Conservation (phyloP, 495 filamentous ascomycete genomes). For the Elasticomyces elasticus region DNA sequence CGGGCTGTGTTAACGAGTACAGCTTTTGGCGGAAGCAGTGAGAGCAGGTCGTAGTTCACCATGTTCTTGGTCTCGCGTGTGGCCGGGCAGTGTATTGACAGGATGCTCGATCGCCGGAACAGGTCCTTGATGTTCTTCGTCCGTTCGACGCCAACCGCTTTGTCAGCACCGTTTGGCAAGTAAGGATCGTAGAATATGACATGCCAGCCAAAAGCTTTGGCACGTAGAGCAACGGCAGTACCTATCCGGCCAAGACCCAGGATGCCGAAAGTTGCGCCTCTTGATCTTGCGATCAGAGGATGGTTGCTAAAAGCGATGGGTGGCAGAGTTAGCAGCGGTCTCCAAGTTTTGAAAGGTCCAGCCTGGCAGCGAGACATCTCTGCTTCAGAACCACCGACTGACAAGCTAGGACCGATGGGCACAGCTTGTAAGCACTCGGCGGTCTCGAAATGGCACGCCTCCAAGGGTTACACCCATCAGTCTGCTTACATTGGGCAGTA, state of each 20-base stretch:
- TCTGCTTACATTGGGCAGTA: slow-evolving; percentile 4
- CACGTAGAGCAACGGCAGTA: slow-evolving; percentile 17
- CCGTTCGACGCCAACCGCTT: slow-evolving; percentile 11
- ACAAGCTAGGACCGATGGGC: too few relatives aligned
- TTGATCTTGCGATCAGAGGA: slow-evolving; percentile 12
- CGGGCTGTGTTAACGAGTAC: slow-evolving; percentile 20
- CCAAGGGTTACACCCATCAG: too few relatives aligned
- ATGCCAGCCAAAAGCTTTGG: slow-evolving; percentile 18
- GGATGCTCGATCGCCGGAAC: slow-evolving; percentile 15
- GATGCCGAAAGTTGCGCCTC: slow-evolving; percentile 14
- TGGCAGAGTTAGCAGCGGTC: too few relatives aligned
- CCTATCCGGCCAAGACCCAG: slow-evolving; percentile 20
- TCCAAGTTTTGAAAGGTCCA: too few relatives aligned
- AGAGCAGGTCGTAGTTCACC: slow-evolving; percentile 18
- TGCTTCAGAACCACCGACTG: too few relatives aligned
- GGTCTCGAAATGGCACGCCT: too few relatives aligned
- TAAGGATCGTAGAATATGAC: slow-evolving; percentile 23
- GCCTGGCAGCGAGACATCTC: too few relatives aligned
- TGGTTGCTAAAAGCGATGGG: too few relatives aligned
- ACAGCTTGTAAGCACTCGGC: too few relatives aligned
- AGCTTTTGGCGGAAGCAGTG: slow-evolving; percentile 12
- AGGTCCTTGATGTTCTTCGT: slow-evolving; percentile 19
- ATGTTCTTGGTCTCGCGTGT: slow-evolving; percentile 11
- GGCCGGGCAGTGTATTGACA: slow-evolving; percentile 13
- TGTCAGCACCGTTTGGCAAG: slow-evolving; percentile 17